Conservation (phyloP, 164 flowering plant species). For the Kingdonia uniflora region DNA sequence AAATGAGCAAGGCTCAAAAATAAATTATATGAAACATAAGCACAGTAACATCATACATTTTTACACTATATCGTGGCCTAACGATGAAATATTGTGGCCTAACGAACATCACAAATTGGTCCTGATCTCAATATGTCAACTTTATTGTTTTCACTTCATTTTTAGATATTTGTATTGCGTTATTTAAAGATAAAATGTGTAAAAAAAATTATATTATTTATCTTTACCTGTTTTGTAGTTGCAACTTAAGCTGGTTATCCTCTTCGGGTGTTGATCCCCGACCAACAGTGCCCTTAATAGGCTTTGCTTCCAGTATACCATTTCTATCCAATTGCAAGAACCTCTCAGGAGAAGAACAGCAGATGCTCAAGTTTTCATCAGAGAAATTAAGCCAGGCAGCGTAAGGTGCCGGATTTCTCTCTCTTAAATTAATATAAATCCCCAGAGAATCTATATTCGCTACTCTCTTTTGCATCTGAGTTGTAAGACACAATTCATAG, state of each 20-base stretch:
- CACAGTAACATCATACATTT: no score
- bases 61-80: no score
- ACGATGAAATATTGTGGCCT: no score
- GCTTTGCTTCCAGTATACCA: slow-evolving; percentile 85
- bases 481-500: slow-evolving; percentile 91
- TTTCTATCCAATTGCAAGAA: slow-evolving; percentile 59
- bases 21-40: no score
- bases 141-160: no score
- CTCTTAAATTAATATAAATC: slow-evolving; percentile 72
- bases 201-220: no score
- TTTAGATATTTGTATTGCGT: no score
- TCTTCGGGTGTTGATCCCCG: slow-evolving; percentile 64
- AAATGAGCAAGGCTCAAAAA: no score
- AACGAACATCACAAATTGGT: no score
- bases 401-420: slow-evolving; percentile 90
- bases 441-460: slow-evolving; percentile 42
- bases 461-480: slow-evolving; percentile 55
- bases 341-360: slow-evolving; percentile 96
- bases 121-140: no score
- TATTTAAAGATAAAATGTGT: no score
- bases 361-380: slow-evolving; percentile 51
- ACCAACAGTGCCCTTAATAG: slow-evolving; percentile 92
- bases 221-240: slow-evolving; percentile 62
- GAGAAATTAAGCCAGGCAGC: slow-evolving; percentile 95
- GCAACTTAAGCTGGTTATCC: slow-evolving; percentile 55